Conservation (phyloP, 495 filamentous ascomycete species). For the Aspergillus nanangensis region DNA sequence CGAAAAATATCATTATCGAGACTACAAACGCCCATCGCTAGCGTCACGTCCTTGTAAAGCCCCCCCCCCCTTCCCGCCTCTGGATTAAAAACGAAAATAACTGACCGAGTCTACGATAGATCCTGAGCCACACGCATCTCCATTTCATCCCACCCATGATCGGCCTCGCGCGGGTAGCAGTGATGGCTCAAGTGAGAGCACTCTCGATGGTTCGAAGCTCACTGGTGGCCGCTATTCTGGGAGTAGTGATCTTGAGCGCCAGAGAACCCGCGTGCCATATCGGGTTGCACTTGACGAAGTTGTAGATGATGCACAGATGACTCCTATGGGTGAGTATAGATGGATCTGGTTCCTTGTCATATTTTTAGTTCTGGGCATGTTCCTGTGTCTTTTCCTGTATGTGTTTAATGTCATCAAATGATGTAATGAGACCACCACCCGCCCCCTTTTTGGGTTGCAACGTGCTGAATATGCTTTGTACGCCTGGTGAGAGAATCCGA, state of each 20-base stretch:
- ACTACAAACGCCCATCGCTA: slow-evolving; percentile 12
- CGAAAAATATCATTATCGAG: background rate
- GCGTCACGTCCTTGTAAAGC: too few species aligned
- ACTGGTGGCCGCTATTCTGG: background rate
- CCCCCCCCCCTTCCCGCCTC: too few species aligned
- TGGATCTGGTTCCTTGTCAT: slow-evolving; percentile 27
- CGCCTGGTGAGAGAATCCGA: too few species aligned
- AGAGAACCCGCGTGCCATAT: background rate
- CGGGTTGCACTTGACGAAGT: background rate
- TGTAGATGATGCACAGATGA: slow-evolving; percentile 1
- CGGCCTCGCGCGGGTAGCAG: too few species aligned
- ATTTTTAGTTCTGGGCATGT: slow-evolving; percentile 23
- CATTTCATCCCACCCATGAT: too few species aligned
- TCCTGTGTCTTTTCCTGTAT: slow-evolving; percentile 31
- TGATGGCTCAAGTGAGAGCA: too few species aligned
- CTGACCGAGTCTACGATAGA: too few species aligned
- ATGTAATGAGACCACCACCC: slow-evolving; percentile 19
- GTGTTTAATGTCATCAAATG: slow-evolving; percentile 25
- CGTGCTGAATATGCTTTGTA: too few species aligned
- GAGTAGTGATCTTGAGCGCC: background rate
- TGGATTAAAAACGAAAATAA: too few species aligned
- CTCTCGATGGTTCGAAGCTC: too few species aligned
- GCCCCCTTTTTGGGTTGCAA: too few species aligned
- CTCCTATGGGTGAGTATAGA: slow-evolving; percentile 25
- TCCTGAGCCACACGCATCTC: too few species aligned